phyloP scores from a whole-genome alignment of 2,329 filamentous ascomycete species.

The Rutstroemia sp. region DNA sequence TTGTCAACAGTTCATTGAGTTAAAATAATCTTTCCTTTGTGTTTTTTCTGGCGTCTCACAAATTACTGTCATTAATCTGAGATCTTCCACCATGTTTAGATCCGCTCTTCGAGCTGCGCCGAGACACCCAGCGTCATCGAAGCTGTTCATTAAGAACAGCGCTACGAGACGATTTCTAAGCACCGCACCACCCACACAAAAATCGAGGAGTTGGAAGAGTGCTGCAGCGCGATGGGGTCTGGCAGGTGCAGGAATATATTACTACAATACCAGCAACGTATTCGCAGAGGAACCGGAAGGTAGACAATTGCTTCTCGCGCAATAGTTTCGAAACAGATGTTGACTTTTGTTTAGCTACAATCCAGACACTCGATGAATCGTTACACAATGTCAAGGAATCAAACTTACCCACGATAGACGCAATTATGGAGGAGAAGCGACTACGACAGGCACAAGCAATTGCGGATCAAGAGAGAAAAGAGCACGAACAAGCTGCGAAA shows the following conservation, averaged over 20 bases:
- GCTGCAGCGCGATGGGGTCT: slow-evolving; percentile 65
- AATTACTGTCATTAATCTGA: slow-evolving; percentile 6
- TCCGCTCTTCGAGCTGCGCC: slow-evolving; percentile 22
- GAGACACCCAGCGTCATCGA: slow-evolving; percentile 17
- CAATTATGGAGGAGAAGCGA: slow-evolving; percentile 57
- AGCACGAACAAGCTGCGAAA: slow-evolving; percentile 15
- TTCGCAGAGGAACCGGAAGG: slow-evolving; percentile 78
- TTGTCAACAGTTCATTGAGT: not conserved
- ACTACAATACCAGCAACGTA: slow-evolving; percentile 82
- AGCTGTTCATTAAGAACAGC: slow-evolving; percentile 10
- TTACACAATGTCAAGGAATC: slow-evolving; percentile 36
- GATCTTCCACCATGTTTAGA: slow-evolving; percentile 22
- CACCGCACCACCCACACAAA: slow-evolving; percentile 51
- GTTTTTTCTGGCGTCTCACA: not conserved
- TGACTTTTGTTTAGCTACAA: slow-evolving; percentile 22
- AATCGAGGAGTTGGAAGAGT: slow-evolving; percentile 77
- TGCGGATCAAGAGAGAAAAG: slow-evolving; percentile 21
- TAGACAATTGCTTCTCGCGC: slow-evolving; percentile 39
- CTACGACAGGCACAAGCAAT: slow-evolving; percentile 25
- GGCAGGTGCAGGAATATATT: slow-evolving; percentile 74
- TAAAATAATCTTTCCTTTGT: slow-evolving; percentile 22
- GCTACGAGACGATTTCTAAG: slow-evolving; percentile 44
- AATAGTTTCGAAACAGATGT: slow-evolving; percentile 4
- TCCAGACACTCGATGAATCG: slow-evolving; percentile 31
- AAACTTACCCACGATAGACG: slow-evolving; percentile 57